Base-by-base conservation (phyloP, 2,329 filamentous ascomycete genomes). In the Exophiala sp. region DNA sequence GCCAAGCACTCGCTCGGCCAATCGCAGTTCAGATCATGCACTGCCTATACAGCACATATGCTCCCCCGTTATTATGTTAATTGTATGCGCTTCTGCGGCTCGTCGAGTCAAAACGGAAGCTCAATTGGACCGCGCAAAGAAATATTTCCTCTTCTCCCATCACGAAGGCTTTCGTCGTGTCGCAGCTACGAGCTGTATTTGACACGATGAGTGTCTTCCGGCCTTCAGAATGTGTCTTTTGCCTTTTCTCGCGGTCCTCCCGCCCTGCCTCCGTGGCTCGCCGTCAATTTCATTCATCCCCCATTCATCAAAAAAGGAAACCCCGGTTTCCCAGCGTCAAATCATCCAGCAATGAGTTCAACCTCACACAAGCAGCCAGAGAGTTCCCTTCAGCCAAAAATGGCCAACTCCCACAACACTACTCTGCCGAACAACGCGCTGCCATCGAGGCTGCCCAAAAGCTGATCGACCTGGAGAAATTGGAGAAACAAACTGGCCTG, bases 381-480 rank as follows among this genome's bases (percentile, higher is more conserved):
- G 42, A 58, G 37, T 50, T 51, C 34, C 46, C 41, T 13, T 40
- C 45, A 13, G 46, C 43, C 19, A 24, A 46, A 45, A 40, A 56
- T 51, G 52, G 39, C 21, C 7, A 24, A 14, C 10, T 41, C 16
- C 40, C 49, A 52, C 63, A 70, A 16, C 79, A 78, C 60, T 97
- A 95, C 73, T 86, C 88, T 0, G 77, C 83, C 13, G 81, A 85
- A 65, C 91, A 97, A 72, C 75, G 94, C 60, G 81, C 80, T 48
- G 88, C 89, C 50, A 81, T 97, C 65, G 77, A 86, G 69, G 85
- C 86, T 41, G 89, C 85, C 61, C 90, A 96, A 70, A 72, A 78
- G 54, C 81, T 85, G 58, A 82, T 96, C 65, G 77, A 85, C 64
- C 73, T 83, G 8, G 74, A 81, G 58, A 88, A 97, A 68, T 66